Percentiles rank a stretch among this genome's conserved stretches.
These are phyloP conservation scores for Colletotrichum trifolii DNA, from an alignment of 2,329 filamentous ascomycete genomes.

Conservation along the genomic window DNA sequence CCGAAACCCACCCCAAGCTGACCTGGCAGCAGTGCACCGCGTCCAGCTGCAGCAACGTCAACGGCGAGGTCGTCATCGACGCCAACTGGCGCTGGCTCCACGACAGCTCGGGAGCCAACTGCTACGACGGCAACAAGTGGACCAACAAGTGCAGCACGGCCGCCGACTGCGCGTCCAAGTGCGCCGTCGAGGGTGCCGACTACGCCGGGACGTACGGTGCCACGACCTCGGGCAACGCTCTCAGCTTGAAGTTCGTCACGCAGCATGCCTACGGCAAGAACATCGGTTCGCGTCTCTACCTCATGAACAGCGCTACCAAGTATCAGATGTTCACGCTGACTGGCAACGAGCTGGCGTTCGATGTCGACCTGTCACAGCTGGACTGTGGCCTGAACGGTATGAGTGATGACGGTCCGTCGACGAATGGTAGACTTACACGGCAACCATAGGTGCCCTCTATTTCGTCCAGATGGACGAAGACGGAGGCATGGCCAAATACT, in stretches of 20 bases:
- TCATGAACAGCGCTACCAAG: constrained; percentile 64
- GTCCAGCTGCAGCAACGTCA: constrained; percentile 50
- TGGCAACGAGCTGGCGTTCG: constrained; percentile 73
- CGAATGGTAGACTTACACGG: neutral
- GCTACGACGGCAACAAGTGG: constrained; percentile 59
- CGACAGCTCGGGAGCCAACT: constrained; percentile 52
- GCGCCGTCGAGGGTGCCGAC: constrained; percentile 58
- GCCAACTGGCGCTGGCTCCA: constrained; percentile 67
- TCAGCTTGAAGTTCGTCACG: constrained; percentile 64
- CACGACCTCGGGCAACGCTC: constrained; percentile 55
- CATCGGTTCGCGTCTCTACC: constrained; percentile 64
- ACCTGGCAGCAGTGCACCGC: constrained; percentile 42
- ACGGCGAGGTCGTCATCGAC: constrained; percentile 60
- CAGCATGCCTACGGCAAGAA: constrained; percentile 56
- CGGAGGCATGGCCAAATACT: constrained; percentile 58
- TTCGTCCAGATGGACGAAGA: constrained; percentile 66
- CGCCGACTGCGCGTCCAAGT: constrained; percentile 55
- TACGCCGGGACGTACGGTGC: constrained; percentile 60
- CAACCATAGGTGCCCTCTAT: constrained; percentile 65
- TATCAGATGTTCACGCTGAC: constrained; percentile 72
- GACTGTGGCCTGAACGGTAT: constrained; percentile 73
- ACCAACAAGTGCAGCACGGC: constrained; percentile 51
- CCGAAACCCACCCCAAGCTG: constrained; percentile 41
- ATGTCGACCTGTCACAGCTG: constrained; percentile 72
- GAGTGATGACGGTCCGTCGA: neutral